These are phyloP conservation scores for Phlebopus sp. DNA, from an alignment of 1,284 basidiomycete species.

Conservation along the genomic window DNA sequence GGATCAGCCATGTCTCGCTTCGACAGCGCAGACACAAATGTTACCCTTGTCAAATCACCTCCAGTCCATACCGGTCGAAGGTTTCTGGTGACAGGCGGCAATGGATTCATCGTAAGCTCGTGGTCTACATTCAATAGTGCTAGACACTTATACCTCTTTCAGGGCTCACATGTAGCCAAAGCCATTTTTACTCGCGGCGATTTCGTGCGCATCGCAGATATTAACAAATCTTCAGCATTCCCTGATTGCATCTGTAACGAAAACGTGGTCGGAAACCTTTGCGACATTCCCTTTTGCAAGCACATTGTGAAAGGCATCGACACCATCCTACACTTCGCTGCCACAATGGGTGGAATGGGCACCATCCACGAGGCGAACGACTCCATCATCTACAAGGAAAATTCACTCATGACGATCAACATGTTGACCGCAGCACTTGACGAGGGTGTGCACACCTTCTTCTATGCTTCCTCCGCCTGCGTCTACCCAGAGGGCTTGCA, in stretches of 20 bases:
- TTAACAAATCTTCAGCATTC: conserved; percentile 27
- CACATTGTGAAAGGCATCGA: conserved; percentile 38
- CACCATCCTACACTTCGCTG: conserved; percentile 54
- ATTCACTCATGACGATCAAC: conserved; percentile 49
- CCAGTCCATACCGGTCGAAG: conserved; percentile 8
- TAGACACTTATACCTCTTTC: neutral
- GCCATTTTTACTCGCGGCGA: conserved; percentile 33
- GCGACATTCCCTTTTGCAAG: conserved; percentile 40
- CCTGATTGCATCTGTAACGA: conserved; percentile 34
- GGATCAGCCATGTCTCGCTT: too few relatives aligned
- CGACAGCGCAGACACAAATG: neutral
- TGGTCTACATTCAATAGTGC: neutral
- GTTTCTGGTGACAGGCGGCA: conserved; percentile 52
- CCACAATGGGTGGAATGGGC: conserved; percentile 63
- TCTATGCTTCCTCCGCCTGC: conserved; percentile 60
- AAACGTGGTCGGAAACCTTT: conserved; percentile 44
- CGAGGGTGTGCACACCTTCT: conserved; percentile 42
- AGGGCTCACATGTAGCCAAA: conserved; percentile 54
- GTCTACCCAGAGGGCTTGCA: conserved; percentile 53
- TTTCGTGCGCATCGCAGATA: conserved; percentile 46
- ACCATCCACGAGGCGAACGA: conserved; percentile 53
- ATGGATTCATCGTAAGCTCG: conserved; percentile 53
- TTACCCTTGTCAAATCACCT: neutral
- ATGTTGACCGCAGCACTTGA: conserved; percentile 39
- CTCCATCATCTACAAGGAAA: conserved; percentile 46